A percentile compares a stretch with the other conserved stretches of the same genome.
These are phyloP conservation scores for Podaxis sp. DNA, from an alignment of 768 basidiomycete genomes.

Conservation along the genomic window DNA sequence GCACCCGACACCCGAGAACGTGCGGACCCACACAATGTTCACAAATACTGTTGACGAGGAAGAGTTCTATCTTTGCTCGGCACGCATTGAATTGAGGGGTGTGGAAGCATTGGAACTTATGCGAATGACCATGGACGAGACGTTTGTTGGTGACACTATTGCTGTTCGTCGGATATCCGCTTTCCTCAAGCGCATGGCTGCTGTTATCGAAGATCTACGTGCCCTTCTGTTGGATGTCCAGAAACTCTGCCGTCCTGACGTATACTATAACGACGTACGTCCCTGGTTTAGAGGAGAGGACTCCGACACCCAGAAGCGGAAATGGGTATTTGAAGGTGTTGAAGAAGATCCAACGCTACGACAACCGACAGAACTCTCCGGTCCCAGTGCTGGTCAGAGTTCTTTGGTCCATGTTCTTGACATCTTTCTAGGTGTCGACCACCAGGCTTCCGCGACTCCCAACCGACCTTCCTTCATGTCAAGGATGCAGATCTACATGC, in stretches of 20 bases:
- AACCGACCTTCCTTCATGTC: slow-evolving; percentile 52
- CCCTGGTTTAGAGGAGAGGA: slow-evolving; percentile 86
- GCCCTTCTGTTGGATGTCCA: slow-evolving; percentile 65
- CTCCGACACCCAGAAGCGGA: slow-evolving; percentile 40
- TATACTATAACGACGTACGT: slow-evolving; percentile 72
- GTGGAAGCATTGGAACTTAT: slow-evolving; percentile 84
- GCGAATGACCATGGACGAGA: slow-evolving; percentile 87
- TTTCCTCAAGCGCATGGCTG: slow-evolving; percentile 65
- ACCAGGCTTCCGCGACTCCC: slow-evolving; percentile 30
- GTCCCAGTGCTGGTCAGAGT: slow-evolving; percentile 85
- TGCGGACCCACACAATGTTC: slow-evolving; percentile 71
- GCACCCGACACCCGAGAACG: slow-evolving; percentile 52
- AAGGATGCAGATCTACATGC: slow-evolving; percentile 85
- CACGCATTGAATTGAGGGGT: slow-evolving; percentile 87
- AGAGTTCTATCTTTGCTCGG: slow-evolving; percentile 89
- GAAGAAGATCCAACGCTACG: slow-evolving; percentile 40
- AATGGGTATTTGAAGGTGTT: slow-evolving; percentile 49
- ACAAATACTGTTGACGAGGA: slow-evolving; percentile 81
- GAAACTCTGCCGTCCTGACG: slow-evolving; percentile 69
- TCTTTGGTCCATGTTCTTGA: slow-evolving; percentile 75
- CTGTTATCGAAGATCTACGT: slow-evolving; percentile 67
- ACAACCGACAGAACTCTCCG: slow-evolving; percentile 60
- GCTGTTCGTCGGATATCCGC: slow-evolving; percentile 62
- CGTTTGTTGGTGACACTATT: slow-evolving; percentile 73
- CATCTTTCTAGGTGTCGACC: slow-evolving; percentile 70